Evolutionary conservation across 805 yeast genomes (phyloP).

Genomic region (Millerago galiae): DNA sequence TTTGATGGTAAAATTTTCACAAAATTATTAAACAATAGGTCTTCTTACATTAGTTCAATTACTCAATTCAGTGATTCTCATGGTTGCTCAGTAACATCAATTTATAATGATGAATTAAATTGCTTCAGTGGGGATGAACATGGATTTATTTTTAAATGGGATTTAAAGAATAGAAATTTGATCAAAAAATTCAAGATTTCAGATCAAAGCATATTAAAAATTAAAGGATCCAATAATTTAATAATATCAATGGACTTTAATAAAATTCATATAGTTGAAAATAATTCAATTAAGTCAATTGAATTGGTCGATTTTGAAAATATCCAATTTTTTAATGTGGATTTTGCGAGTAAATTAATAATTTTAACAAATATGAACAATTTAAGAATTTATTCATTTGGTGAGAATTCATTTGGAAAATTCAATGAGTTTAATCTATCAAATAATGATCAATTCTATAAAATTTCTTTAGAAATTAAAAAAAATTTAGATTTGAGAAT

Average conservation of each 20-base stretch:
- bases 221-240: constrained; percentile 9
- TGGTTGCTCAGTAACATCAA: constrained; percentile 10
- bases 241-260: constrained; percentile 8
- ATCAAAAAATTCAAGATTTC: constrained; percentile 7
- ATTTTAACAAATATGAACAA: constrained; percentile 7
- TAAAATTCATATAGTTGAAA: constrained; percentile 6
- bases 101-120: constrained; percentile 12
- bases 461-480: constrained; percentile 14
- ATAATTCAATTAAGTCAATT: constrained; percentile 1
- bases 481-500: constrained; percentile 1
- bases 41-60: constrained; percentile 11
- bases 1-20: constrained; percentile 14
- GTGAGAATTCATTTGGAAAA: constrained; percentile 10
- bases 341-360: constrained; percentile 17
- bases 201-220: constrained; percentile 1
- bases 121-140: constrained; percentile 19
- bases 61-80: constrained; percentile 8
- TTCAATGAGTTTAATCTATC: constrained; percentile 1
- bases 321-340: constrained; percentile 17
- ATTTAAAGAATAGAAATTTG: constrained; percentile 10
- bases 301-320: constrained; percentile 2
- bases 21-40: constrained; percentile 12
- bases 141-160: constrained; percentile 15
- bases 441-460: constrained; percentile 7
- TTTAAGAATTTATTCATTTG: constrained; percentile 11